phyloP scores from a whole-genome alignment of 2,329 filamentous ascomycete species.

The Aspergillus udagawae region DNA sequence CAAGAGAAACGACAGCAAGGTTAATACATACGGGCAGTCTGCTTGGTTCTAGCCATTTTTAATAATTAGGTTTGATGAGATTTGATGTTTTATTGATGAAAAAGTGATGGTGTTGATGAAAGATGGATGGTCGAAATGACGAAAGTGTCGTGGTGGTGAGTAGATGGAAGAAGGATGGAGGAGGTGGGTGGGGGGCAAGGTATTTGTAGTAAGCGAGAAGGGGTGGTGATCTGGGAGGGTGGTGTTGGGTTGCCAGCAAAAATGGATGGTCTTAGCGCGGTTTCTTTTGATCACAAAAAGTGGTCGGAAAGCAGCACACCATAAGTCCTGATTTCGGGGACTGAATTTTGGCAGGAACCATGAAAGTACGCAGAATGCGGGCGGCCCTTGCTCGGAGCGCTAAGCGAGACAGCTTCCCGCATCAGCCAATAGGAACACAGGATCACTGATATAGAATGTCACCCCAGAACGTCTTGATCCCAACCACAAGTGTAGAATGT shows the following conservation, averaged over 20 bases:
- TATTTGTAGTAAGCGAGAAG: constrained; percentile 38
- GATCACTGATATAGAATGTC: constrained; percentile 35
- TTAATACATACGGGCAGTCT: constrained; percentile 48
- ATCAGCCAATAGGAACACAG: constrained; percentile 33
- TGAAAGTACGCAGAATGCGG: constrained; percentile 12
- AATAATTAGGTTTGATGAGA: constrained; percentile 26
- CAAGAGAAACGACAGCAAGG: constrained; percentile 19
- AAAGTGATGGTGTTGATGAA: constrained; percentile 26
- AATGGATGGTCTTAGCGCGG: constrained; percentile 24
- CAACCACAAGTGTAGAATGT: constrained; percentile 22
- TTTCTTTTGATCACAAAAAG: constrained; percentile 27
- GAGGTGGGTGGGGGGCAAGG: constrained; percentile 36
- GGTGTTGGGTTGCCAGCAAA: constrained; percentile 18
- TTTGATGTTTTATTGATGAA: constrained; percentile 26
- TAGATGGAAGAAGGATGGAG: constrained; percentile 35
- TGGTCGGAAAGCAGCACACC: constrained; percentile 30
- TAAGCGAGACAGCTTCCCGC: constrained; percentile 31
- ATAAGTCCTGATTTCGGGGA: constrained; percentile 29
- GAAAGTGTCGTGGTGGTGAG: constrained; percentile 15
- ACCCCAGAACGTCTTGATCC: constrained; percentile 30
- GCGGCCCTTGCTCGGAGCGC: constrained; percentile 18
- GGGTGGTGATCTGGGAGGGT: constrained; percentile 32
- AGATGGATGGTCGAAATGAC: constrained; percentile 19
- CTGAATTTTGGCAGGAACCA: constrained; percentile 20
- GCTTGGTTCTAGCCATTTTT: constrained; percentile 51